Base-by-base conservation (phyloP, 805 yeast species). In the Schwanniomyces occidentalis region DNA sequence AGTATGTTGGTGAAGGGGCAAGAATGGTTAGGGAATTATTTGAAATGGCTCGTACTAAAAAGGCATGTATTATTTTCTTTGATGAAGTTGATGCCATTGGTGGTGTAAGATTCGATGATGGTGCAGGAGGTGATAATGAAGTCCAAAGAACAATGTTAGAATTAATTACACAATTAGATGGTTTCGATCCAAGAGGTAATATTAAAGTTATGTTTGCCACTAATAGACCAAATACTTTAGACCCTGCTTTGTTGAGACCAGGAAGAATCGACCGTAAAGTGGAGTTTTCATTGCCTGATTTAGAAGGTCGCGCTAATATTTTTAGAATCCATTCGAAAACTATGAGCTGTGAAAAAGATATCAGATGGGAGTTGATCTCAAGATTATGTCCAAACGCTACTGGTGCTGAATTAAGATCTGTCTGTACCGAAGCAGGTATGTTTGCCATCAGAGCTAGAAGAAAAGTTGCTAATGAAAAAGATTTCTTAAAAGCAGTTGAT, bases 161-260 rank as follows among this genome's bases (percentile, higher is more conserved):
- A 65, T 78, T 93, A 52, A 93, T 93, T 56, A 89, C 98, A 27
- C 99, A 93, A 63, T 74, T 93, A 57, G 99, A 93, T 63, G 99
- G 99, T 35, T 93, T 93, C 62, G 99, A 93, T 54, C 95, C 99
- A 42, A 83, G 98, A 65, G 99, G 98, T 56, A 93, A 93, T 63
- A 93, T 93, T 62, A 93, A 93, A 72, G 99, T 93, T 37, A 93
- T 93, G 98, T 93, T 93, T 69, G 99, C 99, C 26, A 93, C 99
- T 10, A 93, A 93, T 65, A 79, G 99, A 68, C 99, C 98, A 42
- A 91, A 93, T 64, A 93, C 98, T 0, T 76, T 93, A 58, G 99
- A 93, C 58, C 99, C 99, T 18, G 99, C 99, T 1, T 71, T 93
- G 58, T 71, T 93, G 54, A 84, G 99, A 69, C 99, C 99, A 3